Conservation (phyloP, 2,329 filamentous ascomycete species). For the Scopulariopsis brevicaulis region DNA sequence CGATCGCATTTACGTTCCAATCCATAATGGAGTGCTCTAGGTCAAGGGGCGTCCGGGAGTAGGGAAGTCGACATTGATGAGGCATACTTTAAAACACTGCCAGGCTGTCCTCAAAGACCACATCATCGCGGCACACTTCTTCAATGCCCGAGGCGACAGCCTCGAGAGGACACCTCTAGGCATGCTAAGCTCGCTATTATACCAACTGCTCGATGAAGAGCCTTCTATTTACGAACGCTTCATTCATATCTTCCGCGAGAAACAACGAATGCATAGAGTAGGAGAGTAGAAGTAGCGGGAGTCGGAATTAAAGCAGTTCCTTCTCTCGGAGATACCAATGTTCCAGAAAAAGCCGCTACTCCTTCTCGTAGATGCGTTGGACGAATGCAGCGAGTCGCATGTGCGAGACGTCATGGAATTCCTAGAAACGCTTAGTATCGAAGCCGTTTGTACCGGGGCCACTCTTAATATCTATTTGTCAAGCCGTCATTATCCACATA, state of each 20-base stretch:
- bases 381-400: slow-evolving; percentile 30
- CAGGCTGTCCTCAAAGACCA: slow-evolving; percentile 2
- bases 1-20: no score
- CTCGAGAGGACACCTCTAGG: slow-evolving; percentile 33
- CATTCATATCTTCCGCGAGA: neutral
- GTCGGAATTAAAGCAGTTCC: neutral
- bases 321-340: neutral
- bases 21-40: no score
- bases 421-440: slow-evolving; percentile 22
- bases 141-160: slow-evolving; percentile 29
- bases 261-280: neutral
- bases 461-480: slow-evolving; percentile 23
- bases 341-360: neutral
- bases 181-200: slow-evolving; percentile 37
- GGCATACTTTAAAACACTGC: slow-evolving; percentile 16
- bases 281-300: no score
- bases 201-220: slow-evolving; percentile 26
- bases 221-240: slow-evolving; percentile 14
- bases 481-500: slow-evolving; percentile 27
- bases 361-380: slow-evolving; percentile 27
- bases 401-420: slow-evolving; percentile 26
- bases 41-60: no score
- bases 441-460: slow-evolving; percentile 7
- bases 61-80: slow-evolving; percentile 37
- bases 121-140: slow-evolving; percentile 31